Evolutionary conservation across 805 yeast genomes (phyloP), one percentile per base, ranked within the genome.

Genomic region (Candida odintsovae): DNA sequence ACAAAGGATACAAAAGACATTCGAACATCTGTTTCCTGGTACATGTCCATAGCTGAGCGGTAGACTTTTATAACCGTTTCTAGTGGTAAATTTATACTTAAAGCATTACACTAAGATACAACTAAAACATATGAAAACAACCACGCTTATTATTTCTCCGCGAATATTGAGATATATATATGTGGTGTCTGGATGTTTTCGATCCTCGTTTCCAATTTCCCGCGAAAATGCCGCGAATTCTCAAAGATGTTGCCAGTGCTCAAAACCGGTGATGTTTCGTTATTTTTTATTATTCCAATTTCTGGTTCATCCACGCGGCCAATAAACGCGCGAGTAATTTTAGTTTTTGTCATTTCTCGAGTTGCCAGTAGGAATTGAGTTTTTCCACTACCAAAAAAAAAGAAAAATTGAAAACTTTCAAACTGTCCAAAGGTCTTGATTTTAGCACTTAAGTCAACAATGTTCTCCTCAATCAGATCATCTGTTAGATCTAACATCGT

Each of bases 1-100:
- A 70, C 59, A 0, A 67, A 55, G 23, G 66, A 61, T 3, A 70
- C 61, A 47, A 69, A 69, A 15, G 65, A 58, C 37, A 68, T 64
- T 39, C 75, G 57, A n/a, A 67, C 66, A 44, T 70, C 75, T 15
- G 55, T 49, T 12, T 26, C 16, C 5, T 11, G 33, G 16, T 39
- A 22, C 21, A 20, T 38, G 33, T 42, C 18, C 35, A 13, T 25
- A 19, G 16, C 6, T 21, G 13, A 8, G 8, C 8, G 23, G 8
- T 22, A 22, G 8, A 6, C 5, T 6, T 22, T 22, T 22, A 8
- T 22, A 22, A 22, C n/a, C n/a, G n/a, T n/a, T n/a, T n/a, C n/a
- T n/a, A n/a, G n/a, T n/a, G n/a, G n/a, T n/a, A n/a, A n/a, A n/a
- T n/a, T n/a, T n/a, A n/a, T n/a, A n/a, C n/a, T n/a, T n/a, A n/a